Conservation (phyloP, 176 grass and related monocot species). For the Sorghum bicolor region Sorghum_bicolor_NCBIv3 NC_012870.2:55067501-55068000, state of each 20-base stretch:
- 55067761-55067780: conserved; percentile 3
- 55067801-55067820: background rate
- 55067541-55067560: background rate
- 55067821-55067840: background rate
- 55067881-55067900: background rate
- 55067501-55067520: background rate
- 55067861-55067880: background rate
- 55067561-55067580: background rate
- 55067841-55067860: conserved; percentile 16
- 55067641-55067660: background rate
- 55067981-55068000: conserved; percentile 92
- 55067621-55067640: conserved; percentile 7
- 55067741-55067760: background rate
- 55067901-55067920: conserved; percentile 1
- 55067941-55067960: conserved; percentile 46
- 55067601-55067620: background rate
- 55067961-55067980: conserved; percentile 98
- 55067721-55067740: background rate
- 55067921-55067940: background rate
- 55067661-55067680: background rate
- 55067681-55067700: background rate
- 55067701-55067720: background rate
- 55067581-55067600: background rate
- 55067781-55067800: background rate
- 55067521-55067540: conserved; percentile 4